These are phyloP conservation scores for Mortierella sp. DNA, from an alignment of 371 early-diverging fungal genomes.

Conservation along the genomic window DNA sequence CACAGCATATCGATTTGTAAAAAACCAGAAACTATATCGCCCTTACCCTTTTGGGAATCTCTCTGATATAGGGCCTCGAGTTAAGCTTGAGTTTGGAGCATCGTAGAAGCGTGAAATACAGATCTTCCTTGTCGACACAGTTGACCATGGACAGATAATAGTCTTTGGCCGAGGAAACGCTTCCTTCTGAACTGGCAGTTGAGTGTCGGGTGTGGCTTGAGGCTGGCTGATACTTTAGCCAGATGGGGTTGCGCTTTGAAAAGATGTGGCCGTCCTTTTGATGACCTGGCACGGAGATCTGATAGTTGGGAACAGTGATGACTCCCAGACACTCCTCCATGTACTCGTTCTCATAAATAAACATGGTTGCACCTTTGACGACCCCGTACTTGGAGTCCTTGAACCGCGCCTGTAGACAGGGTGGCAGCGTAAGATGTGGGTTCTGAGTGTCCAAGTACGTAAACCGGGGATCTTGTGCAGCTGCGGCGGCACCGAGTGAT, in stretches of 20 bases:
- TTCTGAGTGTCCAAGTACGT: slow-evolving; percentile 45
- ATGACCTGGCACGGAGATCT: slow-evolving; percentile 71
- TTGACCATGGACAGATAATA: slow-evolving; percentile 68
- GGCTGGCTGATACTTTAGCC: slow-evolving; percentile 51
- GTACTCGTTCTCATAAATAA: slow-evolving; percentile 85
- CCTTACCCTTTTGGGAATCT: slow-evolving; percentile 51
- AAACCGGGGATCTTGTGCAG: slow-evolving; percentile 38
- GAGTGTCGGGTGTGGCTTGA: slow-evolving; percentile 31
- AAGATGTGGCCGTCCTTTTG: slow-evolving; percentile 70
- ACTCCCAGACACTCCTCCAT: slow-evolving; percentile 85
- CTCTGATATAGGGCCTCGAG: slow-evolving; percentile 27
- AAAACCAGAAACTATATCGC: neutral
- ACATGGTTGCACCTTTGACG: slow-evolving; percentile 81
- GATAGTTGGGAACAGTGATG: slow-evolving; percentile 73
- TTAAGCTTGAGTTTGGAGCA: slow-evolving; percentile 50
- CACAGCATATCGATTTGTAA: too few species aligned
- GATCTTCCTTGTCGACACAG: slow-evolving; percentile 89
- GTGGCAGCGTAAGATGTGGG: slow-evolving; percentile 40
- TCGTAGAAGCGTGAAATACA: slow-evolving; percentile 66
- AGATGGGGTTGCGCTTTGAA: slow-evolving; percentile 63
- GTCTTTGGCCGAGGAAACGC: slow-evolving; percentile 23
- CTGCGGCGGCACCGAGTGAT: slow-evolving; percentile 17
- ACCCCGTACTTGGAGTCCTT: slow-evolving; percentile 79
- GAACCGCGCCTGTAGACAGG: slow-evolving; percentile 45
- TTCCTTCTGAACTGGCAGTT: slow-evolving; percentile 26